phyloP scores from a whole-genome alignment of 2,329 filamentous ascomycete genomes.

The Diaporthe caulivora region DNA sequence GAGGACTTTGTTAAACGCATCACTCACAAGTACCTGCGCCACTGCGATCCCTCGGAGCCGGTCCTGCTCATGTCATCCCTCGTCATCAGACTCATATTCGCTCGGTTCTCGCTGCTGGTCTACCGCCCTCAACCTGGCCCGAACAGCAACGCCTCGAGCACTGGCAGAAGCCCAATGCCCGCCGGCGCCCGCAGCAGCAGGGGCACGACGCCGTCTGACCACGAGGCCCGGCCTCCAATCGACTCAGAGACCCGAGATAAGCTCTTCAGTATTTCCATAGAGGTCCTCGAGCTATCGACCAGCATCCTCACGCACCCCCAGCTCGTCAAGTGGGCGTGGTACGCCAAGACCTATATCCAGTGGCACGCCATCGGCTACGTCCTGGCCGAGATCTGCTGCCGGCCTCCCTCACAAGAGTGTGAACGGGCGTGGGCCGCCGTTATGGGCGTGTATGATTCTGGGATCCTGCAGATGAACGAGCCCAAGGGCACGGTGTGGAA shows the following conservation, averaged over 20 bases:
- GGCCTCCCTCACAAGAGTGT: constrained; percentile 62
- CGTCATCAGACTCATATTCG: constrained; percentile 27
- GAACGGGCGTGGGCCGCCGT: constrained; percentile 65
- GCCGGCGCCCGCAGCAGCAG: background rate
- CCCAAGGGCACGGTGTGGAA: constrained; percentile 33
- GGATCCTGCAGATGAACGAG: background rate
- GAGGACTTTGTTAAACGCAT: constrained; percentile 19
- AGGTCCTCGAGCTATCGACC: constrained; percentile 75
- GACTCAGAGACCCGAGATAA: constrained; percentile 64
- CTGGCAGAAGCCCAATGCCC: background rate
- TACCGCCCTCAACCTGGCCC: background rate
- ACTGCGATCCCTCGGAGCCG: constrained; percentile 25
- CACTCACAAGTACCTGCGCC: constrained; percentile 16
- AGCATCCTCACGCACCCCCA: constrained; percentile 75
- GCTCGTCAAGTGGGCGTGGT: constrained; percentile 60
- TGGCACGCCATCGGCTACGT: constrained; percentile 65
- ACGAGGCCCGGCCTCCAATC: background rate
- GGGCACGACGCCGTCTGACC: background rate
- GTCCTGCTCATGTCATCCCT: background rate
- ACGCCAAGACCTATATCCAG: constrained; percentile 64
- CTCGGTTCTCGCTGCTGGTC: constrained; percentile 34
- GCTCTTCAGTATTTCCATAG: constrained; percentile 78
- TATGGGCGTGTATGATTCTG: background rate
- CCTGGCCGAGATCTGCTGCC: constrained; percentile 59
- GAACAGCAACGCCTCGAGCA: background rate